Base-by-base conservation (phyloP, 352 stramenopile species). In the Pythium sukuiense region DNA sequence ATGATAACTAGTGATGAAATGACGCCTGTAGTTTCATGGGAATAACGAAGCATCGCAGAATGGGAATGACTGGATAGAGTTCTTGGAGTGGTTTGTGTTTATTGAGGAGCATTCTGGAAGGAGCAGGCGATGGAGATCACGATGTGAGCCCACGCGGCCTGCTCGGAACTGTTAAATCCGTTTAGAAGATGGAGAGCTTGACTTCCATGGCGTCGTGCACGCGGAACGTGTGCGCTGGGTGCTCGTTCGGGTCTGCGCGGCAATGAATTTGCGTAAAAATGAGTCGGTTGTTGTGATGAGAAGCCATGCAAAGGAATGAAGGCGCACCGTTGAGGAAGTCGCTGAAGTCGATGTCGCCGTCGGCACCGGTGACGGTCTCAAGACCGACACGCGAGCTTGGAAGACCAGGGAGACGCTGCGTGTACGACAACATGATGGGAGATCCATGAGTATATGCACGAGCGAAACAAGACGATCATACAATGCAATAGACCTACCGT, bases 201-300 rank as follows among this genome's bases (percentile, higher is more conserved):
- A 95, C 87, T 76, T 95, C 87, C 85, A 95, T 95, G 50, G 85
- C 84, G 50, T 93, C 85, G 73, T 95, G 87, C 11, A 95, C 85
- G 65, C 82, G 81, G 79, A 93, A 95, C 53, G 71, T 76, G 72
- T 84, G 83, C 68, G 92, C 85, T 30, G 84, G 84, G 76, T 90
- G 78, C 63, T 95, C 83, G 62, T 86, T 74, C 9, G 85, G 85
- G 72, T 93, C 87, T 93, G 68, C 14, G 16, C n/a, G 20, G 7
- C 18, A 26, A 52, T 16, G 5, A n/a, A 50, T 14, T 1, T 12
- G 13, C 3, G 33, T 39, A 12, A 14, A 12, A 39, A 12, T 39
- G 9, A 14, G 13, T 39, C 33, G 33, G 33, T 12, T 12, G 3
- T 37, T 39, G 9, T 39, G 33, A 39, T 39, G 20, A 24, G 8